phyloP scores from a whole-genome alignment of 2,329 filamentous ascomycete genomes.

The Pestalotiopsis sp. region DNA sequence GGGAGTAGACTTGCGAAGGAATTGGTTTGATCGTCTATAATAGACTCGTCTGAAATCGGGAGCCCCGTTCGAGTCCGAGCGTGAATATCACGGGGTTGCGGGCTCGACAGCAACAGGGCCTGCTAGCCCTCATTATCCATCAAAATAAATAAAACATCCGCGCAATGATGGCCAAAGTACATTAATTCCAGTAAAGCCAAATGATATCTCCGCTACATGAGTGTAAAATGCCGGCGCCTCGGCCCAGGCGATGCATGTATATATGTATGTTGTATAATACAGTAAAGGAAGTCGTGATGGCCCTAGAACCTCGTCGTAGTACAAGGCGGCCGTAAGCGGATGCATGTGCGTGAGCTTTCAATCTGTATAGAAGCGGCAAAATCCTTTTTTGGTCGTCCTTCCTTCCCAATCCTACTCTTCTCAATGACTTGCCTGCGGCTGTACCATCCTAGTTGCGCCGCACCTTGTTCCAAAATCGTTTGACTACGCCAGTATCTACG shows the following conservation, averaged over 20 bases:
- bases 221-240: neutral
- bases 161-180: neutral
- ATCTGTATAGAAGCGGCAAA: neutral
- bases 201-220: neutral
- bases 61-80: too few species aligned
- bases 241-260: neutral
- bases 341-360: neutral
- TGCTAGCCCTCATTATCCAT: neutral
- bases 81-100: too few species aligned
- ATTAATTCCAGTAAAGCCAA: neutral
- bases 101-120: neutral
- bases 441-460: conserved; percentile 37
- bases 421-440: neutral
- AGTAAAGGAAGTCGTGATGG: neutral
- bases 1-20: neutral
- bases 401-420: neutral
- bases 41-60: neutral
- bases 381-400: neutral
- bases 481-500: conserved; percentile 58
- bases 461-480: conserved; percentile 67
- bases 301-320: neutral
- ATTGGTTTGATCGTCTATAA: neutral
- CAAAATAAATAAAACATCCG: neutral
- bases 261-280: neutral
- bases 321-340: neutral